Conservation (phyloP, 2,329 filamentous ascomycete genomes). For the Atkinsonella texensis region DNA sequence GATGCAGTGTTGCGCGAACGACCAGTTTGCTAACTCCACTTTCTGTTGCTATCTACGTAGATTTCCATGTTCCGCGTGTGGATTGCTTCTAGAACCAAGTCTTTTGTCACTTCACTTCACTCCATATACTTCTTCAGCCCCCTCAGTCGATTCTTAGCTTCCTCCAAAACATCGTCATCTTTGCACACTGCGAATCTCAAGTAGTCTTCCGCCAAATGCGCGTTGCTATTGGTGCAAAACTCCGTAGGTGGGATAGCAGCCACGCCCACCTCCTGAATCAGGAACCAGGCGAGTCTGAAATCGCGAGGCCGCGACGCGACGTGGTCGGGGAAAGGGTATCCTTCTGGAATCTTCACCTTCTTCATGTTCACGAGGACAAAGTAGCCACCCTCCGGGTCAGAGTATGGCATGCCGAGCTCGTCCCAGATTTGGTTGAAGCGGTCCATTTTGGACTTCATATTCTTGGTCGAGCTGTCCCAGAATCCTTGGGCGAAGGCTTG, state of each 20-base stretch:
- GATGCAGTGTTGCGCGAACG: not conserved
- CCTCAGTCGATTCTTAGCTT: slow-evolving; percentile 62
- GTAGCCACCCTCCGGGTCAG: slow-evolving; percentile 91
- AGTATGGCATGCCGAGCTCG: slow-evolving; percentile 68
- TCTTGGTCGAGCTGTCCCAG: slow-evolving; percentile 70
- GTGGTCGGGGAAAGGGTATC: slow-evolving; percentile 81
- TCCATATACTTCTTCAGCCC: slow-evolving; percentile 61
- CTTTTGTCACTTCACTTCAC: not conserved
- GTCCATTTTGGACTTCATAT: slow-evolving; percentile 85
- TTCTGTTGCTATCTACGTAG: too few relatives aligned
- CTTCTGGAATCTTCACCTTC: slow-evolving; percentile 70
- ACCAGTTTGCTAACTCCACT: too few relatives aligned
- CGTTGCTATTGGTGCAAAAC: slow-evolving; percentile 82
- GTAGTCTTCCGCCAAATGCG: slow-evolving; percentile 82
- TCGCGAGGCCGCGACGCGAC: slow-evolving; percentile 79
- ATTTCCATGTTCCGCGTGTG: too few relatives aligned
- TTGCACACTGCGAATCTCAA: slow-evolving; percentile 95
- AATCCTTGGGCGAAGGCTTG: slow-evolving; percentile 75
- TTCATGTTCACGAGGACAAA: slow-evolving; percentile 92
- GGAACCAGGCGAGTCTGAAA: slow-evolving; percentile 91
- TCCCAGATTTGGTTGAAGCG: slow-evolving; percentile 74
- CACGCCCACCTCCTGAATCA: slow-evolving; percentile 92
- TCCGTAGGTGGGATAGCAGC: slow-evolving; percentile 94
- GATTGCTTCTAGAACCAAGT: too few relatives aligned
- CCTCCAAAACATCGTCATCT: slow-evolving; percentile 71